Percentiles rank a stretch among this genome's conserved stretches.
phyloP scores from a whole-genome alignment of 345 rosid species.

The Cardiospermum halicacabum region DNA sequence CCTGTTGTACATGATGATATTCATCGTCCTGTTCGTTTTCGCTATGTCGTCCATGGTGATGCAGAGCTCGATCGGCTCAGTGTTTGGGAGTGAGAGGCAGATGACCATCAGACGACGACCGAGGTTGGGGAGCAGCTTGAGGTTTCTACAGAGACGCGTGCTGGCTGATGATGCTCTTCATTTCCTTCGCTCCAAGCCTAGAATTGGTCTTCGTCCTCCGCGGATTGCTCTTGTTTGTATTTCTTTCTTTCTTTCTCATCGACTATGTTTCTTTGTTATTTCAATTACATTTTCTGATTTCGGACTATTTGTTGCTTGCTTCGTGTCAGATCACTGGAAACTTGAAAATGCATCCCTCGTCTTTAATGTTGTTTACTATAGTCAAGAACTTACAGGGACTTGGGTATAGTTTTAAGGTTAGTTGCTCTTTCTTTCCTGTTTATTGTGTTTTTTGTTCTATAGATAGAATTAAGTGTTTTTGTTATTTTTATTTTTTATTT shows the following conservation, averaged over 20 bases:
- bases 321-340: slow-evolving; percentile 69
- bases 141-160: slow-evolving; percentile 41
- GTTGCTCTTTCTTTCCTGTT: neutral
- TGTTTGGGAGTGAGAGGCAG: slow-evolving; percentile 36
- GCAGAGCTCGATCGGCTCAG: slow-evolving; percentile 67
- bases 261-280: neutral
- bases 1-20: slow-evolving; percentile 52
- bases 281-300: no score
- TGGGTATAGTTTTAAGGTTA: slow-evolving; percentile 79
- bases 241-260: neutral
- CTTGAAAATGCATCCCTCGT: slow-evolving; percentile 60
- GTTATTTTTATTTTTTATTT: no score
- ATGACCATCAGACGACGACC: slow-evolving; percentile 36
- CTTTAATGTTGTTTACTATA: slow-evolving; percentile 72
- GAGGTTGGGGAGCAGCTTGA: slow-evolving; percentile 59
- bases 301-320: no score
- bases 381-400: slow-evolving; percentile 73
- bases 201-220: slow-evolving; percentile 79
- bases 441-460: slow-evolving; percentile 6
- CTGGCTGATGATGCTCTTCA: slow-evolving; percentile 52
- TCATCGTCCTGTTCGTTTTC: slow-evolving; percentile 62
- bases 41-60: slow-evolving; percentile 66
- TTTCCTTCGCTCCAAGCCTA: slow-evolving; percentile 34
- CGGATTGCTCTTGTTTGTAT: slow-evolving; percentile 84
- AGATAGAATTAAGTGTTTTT: no score